Percentiles rank a stretch among this genome's conserved stretches.
These are phyloP conservation scores for Eragrostis nindensis DNA, from an alignment of 176 grass and related monocot genomes.

Conservation along the genomic window DNA sequence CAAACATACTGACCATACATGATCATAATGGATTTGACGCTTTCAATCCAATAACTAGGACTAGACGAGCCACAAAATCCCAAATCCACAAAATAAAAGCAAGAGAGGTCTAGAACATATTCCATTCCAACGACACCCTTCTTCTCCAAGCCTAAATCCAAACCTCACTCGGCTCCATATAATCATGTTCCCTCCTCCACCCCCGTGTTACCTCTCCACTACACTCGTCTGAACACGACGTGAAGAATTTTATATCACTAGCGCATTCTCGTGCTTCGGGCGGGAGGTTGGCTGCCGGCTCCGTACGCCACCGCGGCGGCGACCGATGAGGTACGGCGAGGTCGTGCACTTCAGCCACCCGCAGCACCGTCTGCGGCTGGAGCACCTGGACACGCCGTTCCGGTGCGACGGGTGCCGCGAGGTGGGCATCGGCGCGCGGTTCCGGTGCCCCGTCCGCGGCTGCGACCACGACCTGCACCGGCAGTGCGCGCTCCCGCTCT, in stretches of 20 bases:
- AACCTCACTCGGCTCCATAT: not conserved
- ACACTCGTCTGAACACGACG: not conserved
- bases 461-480: constrained; percentile 98
- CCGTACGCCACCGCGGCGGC: no score
- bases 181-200: not conserved
- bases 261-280: not conserved
- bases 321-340: constrained; percentile 84
- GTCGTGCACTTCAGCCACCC: constrained; percentile 88
- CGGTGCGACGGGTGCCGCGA: constrained; percentile 94
- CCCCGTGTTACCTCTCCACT: not conserved
- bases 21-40: not conserved
- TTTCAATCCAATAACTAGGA: not conserved
- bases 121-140: constrained; percentile 45
- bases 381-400: constrained; percentile 78
- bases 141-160: constrained; percentile 16
- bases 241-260: no score
- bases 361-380: constrained; percentile 85
- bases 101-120: constrained; percentile 17
- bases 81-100: constrained; percentile 26
- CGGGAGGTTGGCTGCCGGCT: not conserved
- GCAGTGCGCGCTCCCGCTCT: constrained; percentile 65
- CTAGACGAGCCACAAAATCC: not conserved
- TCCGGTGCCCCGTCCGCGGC: constrained; percentile 46
- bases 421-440: constrained; percentile 81
- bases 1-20: constrained; percentile 1